phyloP scores from a whole-genome alignment of 2,329 filamentous ascomycete genomes.

The Penicillium sp. region DNA sequence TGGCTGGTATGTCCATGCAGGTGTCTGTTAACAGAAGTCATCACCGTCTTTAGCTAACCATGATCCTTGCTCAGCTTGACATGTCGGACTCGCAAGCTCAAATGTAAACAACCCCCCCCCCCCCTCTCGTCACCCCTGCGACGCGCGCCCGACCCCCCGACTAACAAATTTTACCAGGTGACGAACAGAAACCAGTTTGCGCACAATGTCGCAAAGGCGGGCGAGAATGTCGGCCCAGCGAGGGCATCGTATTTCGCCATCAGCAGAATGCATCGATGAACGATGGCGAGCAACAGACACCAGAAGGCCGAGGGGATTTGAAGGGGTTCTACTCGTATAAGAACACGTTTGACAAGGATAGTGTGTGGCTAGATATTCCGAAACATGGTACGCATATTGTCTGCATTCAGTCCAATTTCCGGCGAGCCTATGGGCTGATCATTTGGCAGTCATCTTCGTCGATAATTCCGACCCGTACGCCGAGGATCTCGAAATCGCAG shows the following conservation, averaged over 20 bases:
- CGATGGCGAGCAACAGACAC: constrained; percentile 50
- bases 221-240: constrained; percentile 65
- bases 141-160: constrained; percentile 6
- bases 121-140: constrained; percentile 10
- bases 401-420: background rate
- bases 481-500: constrained; percentile 52
- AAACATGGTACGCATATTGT: constrained; percentile 55
- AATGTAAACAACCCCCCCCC: constrained; percentile 51
- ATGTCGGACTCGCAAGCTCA: constrained; percentile 67
- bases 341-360: constrained; percentile 67
- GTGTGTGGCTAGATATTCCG: constrained; percentile 68
- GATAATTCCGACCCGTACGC: constrained; percentile 68
- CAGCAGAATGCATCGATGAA: constrained; percentile 75
- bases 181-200: constrained; percentile 66
- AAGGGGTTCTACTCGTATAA: constrained; percentile 70
- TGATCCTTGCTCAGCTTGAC: constrained; percentile 51
- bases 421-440: constrained; percentile 11
- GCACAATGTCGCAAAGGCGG: constrained; percentile 66
- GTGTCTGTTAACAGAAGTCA: background rate
- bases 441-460: constrained; percentile 61
- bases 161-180: constrained; percentile 39
- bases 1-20: constrained; percentile 45
- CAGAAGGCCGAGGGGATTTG: constrained; percentile 52
- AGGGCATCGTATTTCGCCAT: constrained; percentile 70
- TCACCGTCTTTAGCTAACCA: background rate